A percentile compares a stretch with the other conserved stretches of the same genome.
Evolutionary conservation across 2,329 filamentous ascomycete genomes (phyloP).

Genomic region (Macrophomina phaseolina): DNA sequence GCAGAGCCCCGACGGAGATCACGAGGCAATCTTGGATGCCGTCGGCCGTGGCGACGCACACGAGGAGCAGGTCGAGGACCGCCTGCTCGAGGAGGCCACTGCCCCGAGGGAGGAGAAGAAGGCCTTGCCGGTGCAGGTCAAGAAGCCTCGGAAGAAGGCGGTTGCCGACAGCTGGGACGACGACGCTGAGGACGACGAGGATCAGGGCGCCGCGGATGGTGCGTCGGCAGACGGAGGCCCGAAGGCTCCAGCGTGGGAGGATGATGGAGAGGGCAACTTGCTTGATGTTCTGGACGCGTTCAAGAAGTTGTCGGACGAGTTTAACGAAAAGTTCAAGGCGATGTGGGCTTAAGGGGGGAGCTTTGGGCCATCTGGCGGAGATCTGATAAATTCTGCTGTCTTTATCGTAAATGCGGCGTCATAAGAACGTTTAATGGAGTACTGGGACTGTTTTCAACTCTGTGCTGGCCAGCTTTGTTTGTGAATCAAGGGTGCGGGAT

Average conservation of each 20-base stretch:
- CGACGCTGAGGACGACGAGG: slow-evolving; percentile 48
- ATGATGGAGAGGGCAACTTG: slow-evolving; percentile 54
- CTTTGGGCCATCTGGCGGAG: too few relatives aligned
- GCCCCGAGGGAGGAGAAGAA: slow-evolving; percentile 36
- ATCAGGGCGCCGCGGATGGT: background rate
- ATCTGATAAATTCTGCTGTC: too few relatives aligned
- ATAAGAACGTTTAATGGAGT: too few relatives aligned
- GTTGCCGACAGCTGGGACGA: slow-evolving; percentile 48
- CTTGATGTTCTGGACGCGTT: slow-evolving; percentile 66
- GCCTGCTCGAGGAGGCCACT: slow-evolving; percentile 53
- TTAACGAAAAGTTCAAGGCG: slow-evolving; percentile 68
- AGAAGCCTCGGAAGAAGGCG: slow-evolving; percentile 45
- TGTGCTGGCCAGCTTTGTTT: too few relatives aligned
- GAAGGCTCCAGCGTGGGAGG: slow-evolving; percentile 47
- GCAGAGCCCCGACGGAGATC: slow-evolving; percentile 50
- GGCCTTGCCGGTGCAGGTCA: slow-evolving; percentile 36
- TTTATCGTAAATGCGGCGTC: too few relatives aligned
- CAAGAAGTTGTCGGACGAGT: slow-evolving; percentile 61
- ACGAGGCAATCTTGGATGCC: slow-evolving; percentile 57
- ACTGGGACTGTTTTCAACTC: too few relatives aligned
- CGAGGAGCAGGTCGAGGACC: slow-evolving; percentile 54
- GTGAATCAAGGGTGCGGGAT: too few relatives aligned
- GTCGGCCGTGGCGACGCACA: slow-evolving; percentile 44
- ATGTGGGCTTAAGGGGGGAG: slow-evolving; percentile 60
- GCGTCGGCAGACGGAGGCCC: too few relatives aligned